Evolutionary conservation across 1,284 basidiomycete genomes (phyloP).

Genomic region (Xerocomus amazonicus): DNA sequence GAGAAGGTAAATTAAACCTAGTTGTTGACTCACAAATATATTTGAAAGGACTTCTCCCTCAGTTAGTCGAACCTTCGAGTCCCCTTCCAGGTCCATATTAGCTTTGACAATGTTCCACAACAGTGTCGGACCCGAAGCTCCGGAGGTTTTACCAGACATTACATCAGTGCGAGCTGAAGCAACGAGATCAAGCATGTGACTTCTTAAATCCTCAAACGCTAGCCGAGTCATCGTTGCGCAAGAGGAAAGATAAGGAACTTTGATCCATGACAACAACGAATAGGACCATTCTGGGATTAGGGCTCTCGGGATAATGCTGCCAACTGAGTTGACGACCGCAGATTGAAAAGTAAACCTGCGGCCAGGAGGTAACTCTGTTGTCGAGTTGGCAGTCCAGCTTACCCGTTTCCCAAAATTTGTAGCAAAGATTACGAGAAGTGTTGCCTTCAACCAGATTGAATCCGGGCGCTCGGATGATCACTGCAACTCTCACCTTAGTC

Average conservation of each 20-base stretch:
- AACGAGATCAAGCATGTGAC: conserved; percentile 41
- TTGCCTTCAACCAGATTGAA: conserved; percentile 24
- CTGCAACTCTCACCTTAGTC: conserved; percentile 20
- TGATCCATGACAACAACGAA: conserved; percentile 26
- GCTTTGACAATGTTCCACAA: conserved; percentile 45
- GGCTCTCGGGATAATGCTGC: conserved; percentile 31
- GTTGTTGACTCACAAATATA: conserved; percentile 38
- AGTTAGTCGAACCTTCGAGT: conserved; percentile 31
- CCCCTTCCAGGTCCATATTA: conserved; percentile 37
- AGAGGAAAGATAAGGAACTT: conserved; percentile 36
- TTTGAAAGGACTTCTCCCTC: conserved; percentile 45
- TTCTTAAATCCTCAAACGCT: conserved; percentile 35
- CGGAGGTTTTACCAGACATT: conserved; percentile 17
- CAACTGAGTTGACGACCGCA: conserved; percentile 32
- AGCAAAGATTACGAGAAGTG: conserved; percentile 40
- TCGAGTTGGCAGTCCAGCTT: conserved; percentile 32
- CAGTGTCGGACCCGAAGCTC: conserved; percentile 36
- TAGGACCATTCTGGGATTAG: conserved; percentile 35
- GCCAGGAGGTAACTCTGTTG: conserved; percentile 28
- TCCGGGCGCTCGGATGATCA: neutral
- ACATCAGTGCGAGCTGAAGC: conserved; percentile 35
- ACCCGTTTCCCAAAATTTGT: conserved; percentile 42
- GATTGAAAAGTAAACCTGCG: conserved; percentile 34
- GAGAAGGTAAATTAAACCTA: neutral
- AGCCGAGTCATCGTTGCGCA: conserved; percentile 24